Conservation (phyloP, 2,329 filamentous ascomycete genomes). For the Nakataea oryzae region DNA sequence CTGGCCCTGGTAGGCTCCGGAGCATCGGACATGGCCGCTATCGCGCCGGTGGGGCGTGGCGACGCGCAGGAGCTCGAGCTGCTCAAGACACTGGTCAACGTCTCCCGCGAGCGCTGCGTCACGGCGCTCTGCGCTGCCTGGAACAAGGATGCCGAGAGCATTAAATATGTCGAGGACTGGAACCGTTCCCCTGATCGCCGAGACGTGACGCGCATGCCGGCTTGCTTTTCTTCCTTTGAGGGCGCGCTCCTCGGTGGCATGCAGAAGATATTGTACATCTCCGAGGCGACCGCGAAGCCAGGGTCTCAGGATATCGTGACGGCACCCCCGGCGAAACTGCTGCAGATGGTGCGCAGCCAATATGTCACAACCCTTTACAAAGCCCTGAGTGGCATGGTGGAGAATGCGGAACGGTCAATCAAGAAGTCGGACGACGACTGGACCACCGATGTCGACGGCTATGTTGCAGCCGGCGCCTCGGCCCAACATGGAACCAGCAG, state of each 20-base stretch:
- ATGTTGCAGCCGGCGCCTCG: conserved; percentile 9
- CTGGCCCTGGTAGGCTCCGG: conserved; percentile 76
- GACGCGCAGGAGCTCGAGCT: conserved; percentile 55
- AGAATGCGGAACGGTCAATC: conserved; percentile 75
- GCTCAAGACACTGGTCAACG: conserved; percentile 64
- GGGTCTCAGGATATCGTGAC: conserved; percentile 68
- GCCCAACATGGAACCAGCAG: not conserved
- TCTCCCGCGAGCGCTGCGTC: conserved; percentile 74
- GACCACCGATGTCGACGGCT: conserved; percentile 36
- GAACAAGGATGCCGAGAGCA: conserved; percentile 88
- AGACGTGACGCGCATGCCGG: conserved; percentile 86
- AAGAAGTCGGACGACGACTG: conserved; percentile 55
- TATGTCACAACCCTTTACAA: conserved; percentile 94
- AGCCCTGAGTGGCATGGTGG: conserved; percentile 88
- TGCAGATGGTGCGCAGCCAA: conserved; percentile 83
- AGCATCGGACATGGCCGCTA: conserved; percentile 72
- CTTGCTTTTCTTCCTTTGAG: conserved; percentile 77
- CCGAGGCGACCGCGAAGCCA: conserved; percentile 69
- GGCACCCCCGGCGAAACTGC: conserved; percentile 73
- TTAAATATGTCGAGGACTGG: conserved; percentile 92
- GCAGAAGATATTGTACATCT: conserved; percentile 92
- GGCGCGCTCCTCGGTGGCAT: conserved; percentile 71
- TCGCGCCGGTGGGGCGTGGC: conserved; percentile 52
- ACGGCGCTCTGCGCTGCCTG: conserved; percentile 81
- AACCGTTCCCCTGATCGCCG: conserved; percentile 68